Conservation (phyloP, 2,329 filamentous ascomycete genomes). For the Talaromyces sp. region DNA sequence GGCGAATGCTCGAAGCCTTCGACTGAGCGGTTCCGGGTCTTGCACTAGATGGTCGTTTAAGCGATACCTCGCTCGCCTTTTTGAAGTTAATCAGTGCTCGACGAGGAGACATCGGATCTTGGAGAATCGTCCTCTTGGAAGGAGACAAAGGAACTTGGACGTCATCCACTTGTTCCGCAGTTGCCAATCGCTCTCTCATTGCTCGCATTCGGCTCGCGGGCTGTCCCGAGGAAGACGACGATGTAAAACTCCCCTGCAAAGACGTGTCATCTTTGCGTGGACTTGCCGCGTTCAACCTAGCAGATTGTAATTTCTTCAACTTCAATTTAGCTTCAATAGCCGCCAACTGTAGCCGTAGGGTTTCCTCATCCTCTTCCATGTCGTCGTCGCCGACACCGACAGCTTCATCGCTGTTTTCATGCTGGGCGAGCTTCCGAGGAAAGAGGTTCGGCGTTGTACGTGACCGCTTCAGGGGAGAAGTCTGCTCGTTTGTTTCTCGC, state of each 20-base stretch:
- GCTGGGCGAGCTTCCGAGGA: constrained; percentile 27
- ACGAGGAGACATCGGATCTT: constrained; percentile 69
- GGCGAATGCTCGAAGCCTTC: constrained; percentile 30
- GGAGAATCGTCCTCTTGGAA: constrained; percentile 48
- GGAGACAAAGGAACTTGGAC: constrained; percentile 73
- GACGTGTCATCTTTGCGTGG: constrained; percentile 23
- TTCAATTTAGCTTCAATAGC: constrained; percentile 85
- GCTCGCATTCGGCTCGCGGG: constrained; percentile 21
- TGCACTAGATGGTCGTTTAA: constrained; percentile 62
- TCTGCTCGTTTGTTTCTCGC: constrained; percentile 54
- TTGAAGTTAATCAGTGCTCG: constrained; percentile 82
- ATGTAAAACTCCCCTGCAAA: constrained; percentile 9
- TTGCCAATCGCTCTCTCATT: constrained; percentile 20
- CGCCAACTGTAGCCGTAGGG: constrained; percentile 76
- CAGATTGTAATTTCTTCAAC: constrained; percentile 72
- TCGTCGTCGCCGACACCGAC: constrained; percentile 52
- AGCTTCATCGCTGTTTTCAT: constrained; percentile 28
- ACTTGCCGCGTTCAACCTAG: constrained; percentile 23
- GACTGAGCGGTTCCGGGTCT: constrained; percentile 29
- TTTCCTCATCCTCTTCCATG: constrained; percentile 83
- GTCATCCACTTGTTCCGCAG: constrained; percentile 24
- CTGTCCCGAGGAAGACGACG: constrained; percentile 21
- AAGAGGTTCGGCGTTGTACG: constrained; percentile 40
- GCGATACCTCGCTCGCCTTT: constrained; percentile 74
- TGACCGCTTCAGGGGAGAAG: constrained; percentile 59